Percentiles rank a stretch among this genome's conserved stretches.
phyloP scores from a whole-genome alignment of 2,329 filamentous ascomycete species.

The Diaporthe capsici region DNA sequence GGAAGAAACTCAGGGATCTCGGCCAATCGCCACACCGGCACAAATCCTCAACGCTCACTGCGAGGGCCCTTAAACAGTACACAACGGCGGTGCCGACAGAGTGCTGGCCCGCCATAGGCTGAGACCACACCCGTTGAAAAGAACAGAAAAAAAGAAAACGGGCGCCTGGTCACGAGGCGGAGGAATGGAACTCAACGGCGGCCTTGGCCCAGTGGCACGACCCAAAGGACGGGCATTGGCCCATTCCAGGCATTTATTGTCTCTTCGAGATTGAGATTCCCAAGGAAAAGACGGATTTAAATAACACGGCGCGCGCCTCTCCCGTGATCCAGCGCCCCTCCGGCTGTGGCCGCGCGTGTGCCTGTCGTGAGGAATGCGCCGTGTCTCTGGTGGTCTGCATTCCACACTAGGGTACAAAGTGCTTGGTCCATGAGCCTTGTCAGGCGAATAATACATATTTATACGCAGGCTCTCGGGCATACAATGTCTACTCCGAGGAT shows the following conservation, averaged over 20 bases:
- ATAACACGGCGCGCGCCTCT: constrained; percentile 11
- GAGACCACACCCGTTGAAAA: not conserved
- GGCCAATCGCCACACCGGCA: not conserved
- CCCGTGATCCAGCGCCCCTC: constrained; percentile 10
- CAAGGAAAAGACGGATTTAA: not conserved
- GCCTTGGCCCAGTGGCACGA: not conserved
- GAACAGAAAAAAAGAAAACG: no score
- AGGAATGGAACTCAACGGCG: constrained; percentile 28
- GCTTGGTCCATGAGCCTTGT: no score
- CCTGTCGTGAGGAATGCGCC: constrained; percentile 16
- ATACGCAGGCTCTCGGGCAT: not conserved
- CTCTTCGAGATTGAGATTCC: constrained; percentile 27
- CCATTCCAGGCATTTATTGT: constrained; percentile 28
- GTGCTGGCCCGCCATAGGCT: not conserved
- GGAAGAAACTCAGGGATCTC: not conserved
- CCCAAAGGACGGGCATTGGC: not conserved
- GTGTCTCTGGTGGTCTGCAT: constrained; percentile 12
- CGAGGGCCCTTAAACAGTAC: not conserved
- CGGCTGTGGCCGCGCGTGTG: not conserved
- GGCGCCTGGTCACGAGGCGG: not conserved
- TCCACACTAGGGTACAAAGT: not conserved
- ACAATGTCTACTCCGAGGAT: not conserved
- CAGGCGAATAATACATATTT: constrained; percentile 11
- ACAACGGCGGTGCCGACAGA: not conserved
- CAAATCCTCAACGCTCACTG: not conserved